phyloP scores from a whole-genome alignment of 495 filamentous ascomycete genomes.

The Hypoxylon trugodes region DNA sequence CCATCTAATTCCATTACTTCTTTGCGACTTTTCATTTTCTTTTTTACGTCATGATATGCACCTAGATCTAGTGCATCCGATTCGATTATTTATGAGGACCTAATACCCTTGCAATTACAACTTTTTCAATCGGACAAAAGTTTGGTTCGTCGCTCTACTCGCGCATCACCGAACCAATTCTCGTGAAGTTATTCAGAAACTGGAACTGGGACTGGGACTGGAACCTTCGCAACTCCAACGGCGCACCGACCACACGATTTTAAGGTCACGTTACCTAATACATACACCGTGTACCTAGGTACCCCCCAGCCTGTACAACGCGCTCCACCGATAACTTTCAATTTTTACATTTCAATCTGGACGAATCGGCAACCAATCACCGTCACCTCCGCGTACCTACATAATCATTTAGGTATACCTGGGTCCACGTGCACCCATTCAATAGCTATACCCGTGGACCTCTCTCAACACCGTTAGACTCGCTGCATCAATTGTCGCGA shows the following conservation, averaged over 20 bases:
- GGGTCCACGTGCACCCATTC: conserved; percentile 22
- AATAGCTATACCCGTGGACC: no score
- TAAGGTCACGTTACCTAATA: conserved; percentile 50
- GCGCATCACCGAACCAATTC: conserved; percentile 35
- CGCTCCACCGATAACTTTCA: conserved; percentile 12
- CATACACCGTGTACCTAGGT: conserved; percentile 32
- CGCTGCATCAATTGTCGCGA: conserved; percentile 3
- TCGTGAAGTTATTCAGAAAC: conserved; percentile 57
- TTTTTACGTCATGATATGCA: conserved; percentile 45
- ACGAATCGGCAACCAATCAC: conserved; percentile 12
- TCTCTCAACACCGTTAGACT: conserved; percentile 7
- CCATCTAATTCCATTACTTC: conserved; percentile 55
- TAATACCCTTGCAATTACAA: conserved; percentile 19
- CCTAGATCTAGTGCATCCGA: conserved; percentile 43
- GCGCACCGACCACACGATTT: conserved; percentile 46
- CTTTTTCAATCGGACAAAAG: conserved; percentile 26
- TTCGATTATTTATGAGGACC: conserved; percentile 28
- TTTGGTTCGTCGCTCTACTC: conserved; percentile 12
- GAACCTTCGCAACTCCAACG: conserved; percentile 39
- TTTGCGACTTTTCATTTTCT: conserved; percentile 40
- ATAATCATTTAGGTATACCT: conserved; percentile 16
- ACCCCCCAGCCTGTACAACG: conserved; percentile 34
- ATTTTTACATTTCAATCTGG: conserved; percentile 4
- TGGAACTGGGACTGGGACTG: no score
- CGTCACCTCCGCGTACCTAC: conserved; percentile 30